Evolutionary conservation across 2,329 filamentous ascomycete species (phyloP), one percentile per base, ranked within the genome.

Genomic region (Balansia obtecta): DNA sequence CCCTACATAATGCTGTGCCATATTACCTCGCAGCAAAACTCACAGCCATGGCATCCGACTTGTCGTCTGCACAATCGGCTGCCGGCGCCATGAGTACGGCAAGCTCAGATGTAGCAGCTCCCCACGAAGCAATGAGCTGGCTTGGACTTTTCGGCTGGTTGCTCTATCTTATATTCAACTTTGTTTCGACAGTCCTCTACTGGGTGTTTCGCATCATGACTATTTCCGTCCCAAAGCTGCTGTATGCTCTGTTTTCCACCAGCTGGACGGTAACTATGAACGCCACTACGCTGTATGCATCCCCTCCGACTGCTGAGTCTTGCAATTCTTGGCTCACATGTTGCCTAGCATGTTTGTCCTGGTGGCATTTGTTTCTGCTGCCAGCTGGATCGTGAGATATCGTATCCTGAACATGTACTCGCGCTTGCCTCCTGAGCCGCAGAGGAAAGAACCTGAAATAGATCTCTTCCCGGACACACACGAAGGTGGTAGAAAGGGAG

Each of bases 241-340:
- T 97, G 16, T 98, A 95, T 65, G 86, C 83, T 6, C 74, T 95
- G 54, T 88, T 95, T 62, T 95, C 89, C 6, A 91, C 88, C 56
- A 96, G 87, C 66, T 73, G 95, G 72, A 98, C 93, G 0, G 88
- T 98, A 62, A 98, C 93, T 11, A 94, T 98, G 90, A 97, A 97
- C 65, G 91, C 93, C 59, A 97, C 91, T 18, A 98, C 93, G 16
- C 69, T 98, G 82, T 94, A 80, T 63, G 82, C 52, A 55, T 50
- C 32, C 16, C 45, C 46, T 49, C 47, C 10, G 8, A 13, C 47
- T 44, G 20, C 43, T 45, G 27, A 46, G 27, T 32, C 34, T 43
- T 40, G 38, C n/a, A 18, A 30, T 22, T 40, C 46, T 40, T 50
- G 49, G 52, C 57, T 60, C 50, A 58, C 51, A 22, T 42, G 22